Percentiles rank a stretch among this genome's conserved stretches.
phyloP scores from a whole-genome alignment of 805 yeast species.

The Ogataea zsoltii region DNA sequence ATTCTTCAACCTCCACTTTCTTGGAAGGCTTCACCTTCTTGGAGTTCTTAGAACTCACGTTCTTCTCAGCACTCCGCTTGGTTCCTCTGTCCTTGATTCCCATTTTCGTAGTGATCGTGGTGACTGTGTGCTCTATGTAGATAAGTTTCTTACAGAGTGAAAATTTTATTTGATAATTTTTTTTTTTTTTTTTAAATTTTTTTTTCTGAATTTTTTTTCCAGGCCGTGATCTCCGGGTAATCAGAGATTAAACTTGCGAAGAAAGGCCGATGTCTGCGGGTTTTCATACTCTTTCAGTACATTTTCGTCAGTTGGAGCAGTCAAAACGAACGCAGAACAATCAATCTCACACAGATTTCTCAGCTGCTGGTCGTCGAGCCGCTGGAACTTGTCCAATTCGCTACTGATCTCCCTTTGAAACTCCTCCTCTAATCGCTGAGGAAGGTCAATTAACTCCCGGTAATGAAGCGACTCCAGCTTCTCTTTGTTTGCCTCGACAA shows the following conservation, averaged over 20 bases:
- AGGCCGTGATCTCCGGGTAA: conserved; percentile 1
- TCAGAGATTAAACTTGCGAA: conserved; percentile 18
- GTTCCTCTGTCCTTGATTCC: conserved; percentile 6
- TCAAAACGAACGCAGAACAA: conserved; percentile 18
- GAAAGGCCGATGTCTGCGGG: conserved; percentile 31
- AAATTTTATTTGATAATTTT: conserved; percentile 6
- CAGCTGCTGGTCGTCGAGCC: conserved; percentile 9
- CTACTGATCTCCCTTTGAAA: conserved; percentile 14
- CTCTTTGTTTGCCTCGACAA: conserved; percentile 19
- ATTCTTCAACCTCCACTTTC: conserved; percentile 31
- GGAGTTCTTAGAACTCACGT: conserved; percentile 1
- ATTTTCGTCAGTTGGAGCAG: conserved; percentile 21
- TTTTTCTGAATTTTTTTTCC: neutral
- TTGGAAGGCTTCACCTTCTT: conserved; percentile 30
- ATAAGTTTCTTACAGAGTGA: neutral
- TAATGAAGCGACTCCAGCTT: conserved; percentile 13
- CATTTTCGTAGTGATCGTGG: neutral
- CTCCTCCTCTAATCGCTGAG: conserved; percentile 15
- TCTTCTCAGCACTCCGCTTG: conserved; percentile 8
- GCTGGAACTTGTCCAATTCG: conserved; percentile 9
- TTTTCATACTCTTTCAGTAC: conserved; percentile 21
- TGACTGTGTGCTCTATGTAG: neutral
- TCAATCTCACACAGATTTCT: conserved; percentile 17
- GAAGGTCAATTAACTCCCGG: conserved; percentile 15
- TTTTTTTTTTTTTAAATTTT: conserved; percentile 9